A percentile compares a stretch with the other conserved stretches of the same genome.
Conservation (phyloP, 2,329 filamentous ascomycete species). For the Neospermospora avenae region DNA sequence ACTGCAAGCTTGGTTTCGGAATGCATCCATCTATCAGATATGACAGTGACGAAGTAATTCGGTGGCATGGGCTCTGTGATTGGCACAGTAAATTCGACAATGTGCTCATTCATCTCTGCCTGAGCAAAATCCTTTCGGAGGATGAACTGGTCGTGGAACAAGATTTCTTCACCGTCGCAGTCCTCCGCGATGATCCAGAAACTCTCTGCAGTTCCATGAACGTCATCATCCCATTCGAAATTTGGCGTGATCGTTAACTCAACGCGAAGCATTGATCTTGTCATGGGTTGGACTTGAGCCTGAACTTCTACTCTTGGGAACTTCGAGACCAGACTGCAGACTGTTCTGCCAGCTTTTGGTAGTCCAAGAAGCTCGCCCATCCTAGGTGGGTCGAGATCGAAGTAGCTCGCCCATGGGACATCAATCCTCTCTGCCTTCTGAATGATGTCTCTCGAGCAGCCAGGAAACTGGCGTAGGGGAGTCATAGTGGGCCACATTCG, state of each 20-base stretch:
- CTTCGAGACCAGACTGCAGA: constrained; percentile 83
- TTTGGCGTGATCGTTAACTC: constrained; percentile 90
- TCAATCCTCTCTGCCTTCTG: constrained; percentile 94
- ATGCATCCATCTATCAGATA: constrained; percentile 98
- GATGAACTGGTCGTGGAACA: constrained; percentile 93
- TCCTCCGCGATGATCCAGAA: constrained; percentile 99
- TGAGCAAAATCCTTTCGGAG: constrained; percentile 85
- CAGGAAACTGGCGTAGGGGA: constrained; percentile 84
- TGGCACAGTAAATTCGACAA: constrained; percentile 93
- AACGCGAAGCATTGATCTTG: constrained; percentile 85
- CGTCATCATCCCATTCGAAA: constrained; percentile 88
- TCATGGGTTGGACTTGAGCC: constrained; percentile 92
- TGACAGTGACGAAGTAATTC: constrained; percentile 94
- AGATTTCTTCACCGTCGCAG: constrained; percentile 91
- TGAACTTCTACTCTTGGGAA: constrained; percentile 92
- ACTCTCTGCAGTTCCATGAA: constrained; percentile 84
- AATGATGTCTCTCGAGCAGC: constrained; percentile 79
- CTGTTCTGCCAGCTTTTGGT: constrained; percentile 80
- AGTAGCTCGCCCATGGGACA: constrained; percentile 89
- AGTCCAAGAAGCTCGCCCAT: constrained; percentile 94
- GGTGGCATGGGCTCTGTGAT: constrained; percentile 98
- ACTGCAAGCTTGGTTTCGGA: constrained; percentile 91
- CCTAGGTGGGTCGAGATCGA: constrained; percentile 90
- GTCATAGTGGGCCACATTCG: constrained; percentile 99
- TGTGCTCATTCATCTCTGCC: constrained; percentile 84